phyloP scores from a whole-genome alignment of 2,329 filamentous ascomycete species.

The Alternaria conjuncta region DNA sequence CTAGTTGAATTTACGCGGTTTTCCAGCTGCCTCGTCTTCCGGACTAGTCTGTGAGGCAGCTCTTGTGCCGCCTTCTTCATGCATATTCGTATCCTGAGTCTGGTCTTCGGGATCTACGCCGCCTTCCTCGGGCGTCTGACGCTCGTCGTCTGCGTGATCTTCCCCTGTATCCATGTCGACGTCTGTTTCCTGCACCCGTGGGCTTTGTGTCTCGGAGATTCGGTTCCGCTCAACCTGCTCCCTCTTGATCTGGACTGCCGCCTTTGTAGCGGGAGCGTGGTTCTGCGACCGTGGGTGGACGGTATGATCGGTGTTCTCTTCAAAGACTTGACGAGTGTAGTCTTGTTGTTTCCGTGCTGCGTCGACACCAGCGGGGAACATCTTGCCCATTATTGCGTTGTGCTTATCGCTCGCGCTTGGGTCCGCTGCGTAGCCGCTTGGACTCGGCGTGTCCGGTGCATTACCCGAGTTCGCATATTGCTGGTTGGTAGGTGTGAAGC shows the following conservation, averaged over 20 bases:
- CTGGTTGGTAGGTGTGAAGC: slow-evolving; percentile 33
- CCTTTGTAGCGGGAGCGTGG: slow-evolving; percentile 13
- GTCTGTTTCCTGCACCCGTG: slow-evolving; percentile 23
- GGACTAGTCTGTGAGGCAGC: background rate
- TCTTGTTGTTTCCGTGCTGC: slow-evolving; percentile 41
- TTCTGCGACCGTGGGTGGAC: slow-evolving; percentile 27
- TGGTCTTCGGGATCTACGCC: background rate
- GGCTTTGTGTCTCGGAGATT: slow-evolving; percentile 19
- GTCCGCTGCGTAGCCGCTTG: slow-evolving; percentile 18
- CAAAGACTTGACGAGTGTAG: slow-evolving; percentile 42
- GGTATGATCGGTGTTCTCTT: slow-evolving; percentile 34
- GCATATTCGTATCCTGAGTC: background rate
- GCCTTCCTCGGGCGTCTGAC: slow-evolving; percentile 18
- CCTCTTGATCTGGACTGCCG: slow-evolving; percentile 27
- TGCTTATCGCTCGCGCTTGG: slow-evolving; percentile 34
- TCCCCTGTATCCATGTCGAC: slow-evolving; percentile 34
- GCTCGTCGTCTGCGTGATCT: slow-evolving; percentile 29
- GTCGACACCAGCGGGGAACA: slow-evolving; percentile 47
- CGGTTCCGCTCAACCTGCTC: slow-evolving; percentile 25
- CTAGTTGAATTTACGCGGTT: background rate
- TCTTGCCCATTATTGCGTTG: slow-evolving; percentile 44
- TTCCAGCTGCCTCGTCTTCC: slow-evolving; percentile 4
- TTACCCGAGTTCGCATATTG: slow-evolving; percentile 17
- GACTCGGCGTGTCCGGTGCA: slow-evolving; percentile 39
- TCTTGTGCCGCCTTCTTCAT: background rate